Conservation (phyloP, 1,139 yeast genomes). For the Hansenula sp. region DNA sequence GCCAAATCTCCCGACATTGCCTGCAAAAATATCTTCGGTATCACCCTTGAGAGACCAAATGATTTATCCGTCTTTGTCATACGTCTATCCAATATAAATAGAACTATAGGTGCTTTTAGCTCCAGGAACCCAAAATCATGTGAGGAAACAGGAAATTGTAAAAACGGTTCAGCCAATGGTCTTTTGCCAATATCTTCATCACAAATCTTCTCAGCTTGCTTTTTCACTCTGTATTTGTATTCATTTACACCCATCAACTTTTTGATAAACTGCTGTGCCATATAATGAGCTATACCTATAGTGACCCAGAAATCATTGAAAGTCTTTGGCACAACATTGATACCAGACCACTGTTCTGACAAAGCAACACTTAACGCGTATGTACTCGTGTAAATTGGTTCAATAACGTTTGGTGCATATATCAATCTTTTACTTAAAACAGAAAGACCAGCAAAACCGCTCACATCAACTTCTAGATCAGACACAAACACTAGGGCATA, state of each 20-base stretch:
- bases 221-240: conserved; percentile 65
- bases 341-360: conserved; percentile 92
- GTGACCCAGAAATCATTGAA: conserved; percentile 92
- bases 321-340: conserved; percentile 78
- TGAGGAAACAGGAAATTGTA: conserved; percentile 62
- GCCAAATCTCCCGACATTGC: conserved; percentile 93
- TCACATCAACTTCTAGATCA: conserved; percentile 46
- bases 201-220: conserved; percentile 60
- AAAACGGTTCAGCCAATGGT: conserved; percentile 69
- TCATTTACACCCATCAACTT: conserved; percentile 81
- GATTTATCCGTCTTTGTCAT: conserved; percentile 97
- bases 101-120: conserved; percentile 80
- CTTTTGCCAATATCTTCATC: conserved; percentile 75
- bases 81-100: conserved; percentile 80
- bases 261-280: conserved; percentile 70
- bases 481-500: conserved; percentile 74
- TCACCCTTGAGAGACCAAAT: conserved; percentile 84
- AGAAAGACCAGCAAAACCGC: conserved; percentile 76
- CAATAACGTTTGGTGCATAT: conserved; percentile 76
- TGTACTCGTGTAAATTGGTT: conserved; percentile 71
- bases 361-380: conserved; percentile 64
- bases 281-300: conserved; percentile 77
- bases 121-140: conserved; percentile 59
- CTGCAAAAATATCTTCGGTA: conserved; percentile 87
- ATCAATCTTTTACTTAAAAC: conserved; percentile 59